Base-by-base conservation (phyloP, 306 rosid species). In the Glycyrrhiza uralensis region DNA sequence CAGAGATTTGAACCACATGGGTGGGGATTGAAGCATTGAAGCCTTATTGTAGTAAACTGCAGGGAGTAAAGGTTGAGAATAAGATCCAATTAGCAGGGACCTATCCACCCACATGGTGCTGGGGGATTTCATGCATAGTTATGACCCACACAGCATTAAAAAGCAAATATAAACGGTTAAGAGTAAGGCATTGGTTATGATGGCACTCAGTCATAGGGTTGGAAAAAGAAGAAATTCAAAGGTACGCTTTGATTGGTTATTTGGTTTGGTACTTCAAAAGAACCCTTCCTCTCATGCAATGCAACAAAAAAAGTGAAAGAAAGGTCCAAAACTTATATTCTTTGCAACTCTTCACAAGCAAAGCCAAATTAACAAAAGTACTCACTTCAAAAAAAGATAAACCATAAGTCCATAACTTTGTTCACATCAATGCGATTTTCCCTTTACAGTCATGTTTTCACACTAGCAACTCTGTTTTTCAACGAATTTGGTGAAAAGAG, bases 321-420 rank as follows among this genome's bases (percentile, higher is more conserved):
- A 82, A 84, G 76, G 20, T 71, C 60, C 72, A 69, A 56, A 76
- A 74, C 66, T 81, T 71, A 88, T 89, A 87, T 89, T 87, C 96
- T 83, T 87, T 89, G 90, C 36, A 75, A 83, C 92, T 78, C 82
- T 62, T 20, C 20, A 61, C 92, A 89, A 89, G 92, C 92, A 85
- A 89, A 89, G 88, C 76, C 42, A 80, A n/a, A 28, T 54, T 76
- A 51, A 58, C 77, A 47, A 80, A 85, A 80, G 76, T 72, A n/a
- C n/a, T 80, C 69, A 79, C 85, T 52, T 46, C 70, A 49, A 66
- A 82, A 47, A 49, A 78, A 72, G 84, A 71, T 69, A 69, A 42
- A 42, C 59, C 62, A 59, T 45, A 18, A n/a, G n/a, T n/a, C n/a
- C n/a, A 30, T 30, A 61, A 33, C 79, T 80, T 68, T 76, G 50